Conservation (phyloP, 306 rosid species). For the Quercus ilex region DNA sequence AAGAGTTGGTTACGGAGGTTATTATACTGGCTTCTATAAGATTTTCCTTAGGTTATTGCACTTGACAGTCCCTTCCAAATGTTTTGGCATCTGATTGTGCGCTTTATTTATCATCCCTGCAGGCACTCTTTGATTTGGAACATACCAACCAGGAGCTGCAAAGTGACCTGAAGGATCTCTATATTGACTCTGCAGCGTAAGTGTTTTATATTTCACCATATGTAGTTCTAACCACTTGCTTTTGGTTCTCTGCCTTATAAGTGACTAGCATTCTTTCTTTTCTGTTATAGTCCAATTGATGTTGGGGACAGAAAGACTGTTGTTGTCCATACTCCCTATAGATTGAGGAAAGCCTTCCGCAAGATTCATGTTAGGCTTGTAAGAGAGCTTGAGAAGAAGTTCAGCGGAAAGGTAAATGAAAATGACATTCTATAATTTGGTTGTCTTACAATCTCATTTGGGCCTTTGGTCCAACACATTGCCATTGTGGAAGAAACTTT, state of each 20-base stretch:
- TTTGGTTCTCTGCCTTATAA: background rate
- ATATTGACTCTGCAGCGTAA: slow-evolving; percentile 80
- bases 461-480: background rate
- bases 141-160: slow-evolving; percentile 79
- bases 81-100: background rate
- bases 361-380: slow-evolving; percentile 79
- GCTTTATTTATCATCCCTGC: background rate
- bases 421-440: background rate
- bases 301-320: slow-evolving; percentile 84
- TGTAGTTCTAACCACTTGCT: background rate
- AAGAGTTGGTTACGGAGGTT: slow-evolving; percentile 79
- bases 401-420: slow-evolving; percentile 73
- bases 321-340: slow-evolving; percentile 66
- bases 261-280: background rate
- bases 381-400: slow-evolving; percentile 91
- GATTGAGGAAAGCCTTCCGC: slow-evolving; percentile 76
- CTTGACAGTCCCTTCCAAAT: background rate
- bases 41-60: background rate
- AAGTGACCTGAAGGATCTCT: slow-evolving; percentile 89
- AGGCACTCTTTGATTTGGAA: slow-evolving; percentile 78
- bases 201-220: slow-evolving; percentile 9
- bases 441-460: background rate
- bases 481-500: background rate
- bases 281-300: slow-evolving; percentile 58
- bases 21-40: background rate